Percentiles rank a stretch among this genome's conserved stretches.
phyloP scores from a whole-genome alignment of 2,329 filamentous ascomycete genomes.

The Curvularia lunata region DNA sequence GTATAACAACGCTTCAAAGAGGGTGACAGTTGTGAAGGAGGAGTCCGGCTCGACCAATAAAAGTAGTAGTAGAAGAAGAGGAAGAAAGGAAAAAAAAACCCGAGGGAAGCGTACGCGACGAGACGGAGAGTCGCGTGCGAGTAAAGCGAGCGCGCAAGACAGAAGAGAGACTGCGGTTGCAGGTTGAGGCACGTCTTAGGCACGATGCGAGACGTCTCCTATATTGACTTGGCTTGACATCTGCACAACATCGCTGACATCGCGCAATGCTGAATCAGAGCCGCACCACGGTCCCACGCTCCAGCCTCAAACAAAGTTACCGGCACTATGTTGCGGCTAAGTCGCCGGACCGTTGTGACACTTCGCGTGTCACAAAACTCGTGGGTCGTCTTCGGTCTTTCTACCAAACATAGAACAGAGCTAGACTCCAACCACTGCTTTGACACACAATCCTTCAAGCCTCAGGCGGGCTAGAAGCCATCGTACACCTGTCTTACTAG shows the following conservation, averaged over 20 bases:
- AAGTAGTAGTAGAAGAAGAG: conserved; percentile 15
- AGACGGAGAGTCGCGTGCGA: conserved; percentile 26
- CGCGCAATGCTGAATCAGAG: conserved; percentile 31
- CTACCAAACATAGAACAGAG: conserved; percentile 37
- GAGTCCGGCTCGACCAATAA: conserved; percentile 43
- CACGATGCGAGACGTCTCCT: conserved; percentile 42
- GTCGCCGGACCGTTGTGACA: conserved; percentile 37
- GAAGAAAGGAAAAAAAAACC: conserved; percentile 22
- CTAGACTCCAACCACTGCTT: conserved; percentile 28
- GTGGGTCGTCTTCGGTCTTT: conserved; percentile 37
- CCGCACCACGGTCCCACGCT: conserved; percentile 40
- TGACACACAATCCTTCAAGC: conserved; percentile 22
- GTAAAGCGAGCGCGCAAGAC: conserved; percentile 21
- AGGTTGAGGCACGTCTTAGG: conserved; percentile 30
- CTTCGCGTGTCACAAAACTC: conserved; percentile 40
- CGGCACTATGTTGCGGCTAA: conserved; percentile 43
- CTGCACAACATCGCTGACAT: conserved; percentile 33
- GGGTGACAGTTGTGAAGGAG: conserved; percentile 30
- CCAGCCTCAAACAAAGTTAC: conserved; percentile 46
- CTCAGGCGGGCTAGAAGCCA: conserved; percentile 23
- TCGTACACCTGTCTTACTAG: conserved; percentile 28
- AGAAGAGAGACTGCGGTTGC: conserved; percentile 27
- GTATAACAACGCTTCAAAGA: conserved; percentile 13
- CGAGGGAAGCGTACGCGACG: conserved; percentile 26
- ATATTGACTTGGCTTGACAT: conserved; percentile 45